Evolutionary conservation across 306 rosid species (phyloP).

Genomic region (Sicyos baderoa): DNA sequence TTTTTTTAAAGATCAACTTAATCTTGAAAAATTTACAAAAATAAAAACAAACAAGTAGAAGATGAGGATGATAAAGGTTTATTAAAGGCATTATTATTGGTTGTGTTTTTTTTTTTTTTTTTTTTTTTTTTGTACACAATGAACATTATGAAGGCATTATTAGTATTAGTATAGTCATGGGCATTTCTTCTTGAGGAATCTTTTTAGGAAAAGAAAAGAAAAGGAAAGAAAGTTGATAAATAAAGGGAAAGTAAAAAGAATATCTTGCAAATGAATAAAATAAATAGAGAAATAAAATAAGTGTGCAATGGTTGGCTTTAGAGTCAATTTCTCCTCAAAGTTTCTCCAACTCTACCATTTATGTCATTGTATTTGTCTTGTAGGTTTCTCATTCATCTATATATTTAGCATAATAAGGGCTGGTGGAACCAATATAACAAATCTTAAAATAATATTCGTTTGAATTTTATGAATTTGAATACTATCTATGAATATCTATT

Average conservation of each 20-base stretch:
- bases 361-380: not conserved
- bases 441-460: no score
- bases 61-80: not conserved
- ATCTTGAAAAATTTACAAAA: no score
- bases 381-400: not conserved
- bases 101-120: no score
- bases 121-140: not conserved
- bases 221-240: constrained; percentile 9
- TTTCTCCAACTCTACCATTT: not conserved
- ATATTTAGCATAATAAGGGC: no score
- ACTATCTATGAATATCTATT: no score
- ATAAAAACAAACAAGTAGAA: not conserved
- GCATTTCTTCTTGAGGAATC: constrained; percentile 2
- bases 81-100: not conserved
- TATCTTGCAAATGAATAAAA: not conserved
- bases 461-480: no score
- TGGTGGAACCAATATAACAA: no score
- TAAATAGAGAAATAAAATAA: not conserved
- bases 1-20: no score
- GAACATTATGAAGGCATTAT: not conserved
- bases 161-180: not conserved
- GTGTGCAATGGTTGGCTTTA: constrained; percentile 1
- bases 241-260: constrained; percentile 12
- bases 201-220: not conserved
- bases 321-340: constrained; percentile 2